These are phyloP conservation scores for Artomyces pyxidatus DNA, from an alignment of 768 basidiomycete species.

Conservation along the genomic window DNA sequence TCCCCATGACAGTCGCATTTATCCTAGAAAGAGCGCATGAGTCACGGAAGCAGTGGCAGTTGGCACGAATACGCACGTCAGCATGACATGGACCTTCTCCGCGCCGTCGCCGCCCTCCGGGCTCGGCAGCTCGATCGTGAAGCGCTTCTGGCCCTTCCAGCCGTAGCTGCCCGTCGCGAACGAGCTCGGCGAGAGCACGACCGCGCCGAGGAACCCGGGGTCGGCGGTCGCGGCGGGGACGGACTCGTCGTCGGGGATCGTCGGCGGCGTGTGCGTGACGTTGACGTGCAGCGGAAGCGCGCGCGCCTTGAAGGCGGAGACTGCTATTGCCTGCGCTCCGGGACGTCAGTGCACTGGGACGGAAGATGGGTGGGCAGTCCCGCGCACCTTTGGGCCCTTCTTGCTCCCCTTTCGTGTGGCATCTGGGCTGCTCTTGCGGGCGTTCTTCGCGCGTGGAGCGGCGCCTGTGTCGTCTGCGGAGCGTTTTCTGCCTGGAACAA, in stretches of 20 bases:
- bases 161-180: conserved; percentile 77
- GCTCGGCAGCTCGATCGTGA: conserved; percentile 55
- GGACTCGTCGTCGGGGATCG: conserved; percentile 27
- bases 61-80: conserved; percentile 48
- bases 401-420: conserved; percentile 25
- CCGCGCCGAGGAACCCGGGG: conserved; percentile 50
- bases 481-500: conserved; percentile 36
- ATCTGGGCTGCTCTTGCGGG: conserved; percentile 23
- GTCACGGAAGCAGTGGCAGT: not conserved
- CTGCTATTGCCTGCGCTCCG: conserved; percentile 37
- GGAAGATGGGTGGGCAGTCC: not conserved
- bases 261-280: conserved; percentile 58
- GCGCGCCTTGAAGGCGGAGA: conserved; percentile 49
- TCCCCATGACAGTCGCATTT: conserved; percentile 69
- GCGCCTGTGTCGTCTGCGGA: conserved; percentile 29
- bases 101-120: conserved; percentile 39
- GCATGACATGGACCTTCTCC: conserved; percentile 64
- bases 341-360: not conserved
- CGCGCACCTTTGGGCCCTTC: conserved; percentile 40
- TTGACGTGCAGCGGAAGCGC: conserved; percentile 64
- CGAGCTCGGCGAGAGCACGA: conserved; percentile 47
- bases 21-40: conserved; percentile 35
- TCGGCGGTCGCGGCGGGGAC: conserved; percentile 34
- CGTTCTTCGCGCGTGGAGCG: conserved; percentile 28
- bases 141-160: conserved; percentile 71